Base-by-base conservation (phyloP, 257 asterid species). In the Ilex asprella region DNA sequence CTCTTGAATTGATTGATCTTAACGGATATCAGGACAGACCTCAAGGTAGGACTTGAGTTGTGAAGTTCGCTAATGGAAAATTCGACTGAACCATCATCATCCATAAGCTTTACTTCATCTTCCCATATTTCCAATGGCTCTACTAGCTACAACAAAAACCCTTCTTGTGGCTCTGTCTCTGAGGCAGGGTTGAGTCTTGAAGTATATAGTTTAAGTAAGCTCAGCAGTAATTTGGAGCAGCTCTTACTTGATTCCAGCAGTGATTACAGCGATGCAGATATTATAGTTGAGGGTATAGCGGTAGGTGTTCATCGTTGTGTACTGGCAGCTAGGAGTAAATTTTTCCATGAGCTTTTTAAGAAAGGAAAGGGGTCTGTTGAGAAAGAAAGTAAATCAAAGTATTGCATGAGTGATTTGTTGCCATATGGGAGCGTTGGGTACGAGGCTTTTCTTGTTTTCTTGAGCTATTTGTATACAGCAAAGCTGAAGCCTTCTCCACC, bases 401-500 rank as follows among this genome's bases (percentile, higher is more conserved):
- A 80, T 68, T 50, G 13, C 66, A 61, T 87, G 86, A 21, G 30
- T 0, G 78, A 74, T 62, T 43, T 87, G 60, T 69, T 81, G 74
- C 95, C 94, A 64, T 77, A 59, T 77, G 95, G 95, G 47, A 78
- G 64, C 49, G 70, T 87, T 55, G 88, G 94, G 39, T 76, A 76
- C 52, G 95, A 84, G 68, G 87, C 94, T 39, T 82, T 84, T 59
- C 30, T 69, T 15, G 55, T 73, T 50, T 72, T 82, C 78, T 68
- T 87, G 81, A 77, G 77, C 63, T 87, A 84, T 67, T 61, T 83
- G 74, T 87, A 87, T 31, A 79, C 94, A 6, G 95, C 94, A 12
- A 84, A 81, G 74, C 80, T 87, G 63, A 82, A 61, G 69, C 77
- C 79, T 16, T 81, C 82, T 39, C 90, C 95, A 0, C 50, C 64